Evolutionary conservation across 306 rosid genomes (phyloP).

Genomic region (Cicer chorassanicum): DNA sequence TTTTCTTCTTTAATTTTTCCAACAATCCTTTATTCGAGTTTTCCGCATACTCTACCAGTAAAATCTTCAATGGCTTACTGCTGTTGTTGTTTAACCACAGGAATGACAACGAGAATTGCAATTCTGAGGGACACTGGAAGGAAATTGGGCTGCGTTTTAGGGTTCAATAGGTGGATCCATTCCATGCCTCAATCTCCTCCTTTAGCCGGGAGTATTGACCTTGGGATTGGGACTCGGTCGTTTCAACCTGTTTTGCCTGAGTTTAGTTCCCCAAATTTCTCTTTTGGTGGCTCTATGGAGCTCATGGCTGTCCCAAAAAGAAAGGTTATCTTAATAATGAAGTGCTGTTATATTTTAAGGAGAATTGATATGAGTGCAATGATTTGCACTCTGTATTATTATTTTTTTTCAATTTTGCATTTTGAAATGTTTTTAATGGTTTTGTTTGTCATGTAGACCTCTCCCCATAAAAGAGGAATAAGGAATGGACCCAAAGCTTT

Average conservation of each 20-base stretch:
- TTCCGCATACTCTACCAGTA: no score
- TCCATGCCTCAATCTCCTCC: constrained; percentile 56
- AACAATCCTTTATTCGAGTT: no score
- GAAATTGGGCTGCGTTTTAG: constrained; percentile 45
- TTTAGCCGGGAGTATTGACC: constrained; percentile 48
- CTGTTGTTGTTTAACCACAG: constrained; percentile 25
- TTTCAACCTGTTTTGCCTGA: constrained; percentile 61
- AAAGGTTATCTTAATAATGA: constrained; percentile 50
- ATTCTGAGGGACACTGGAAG: constrained; percentile 45
- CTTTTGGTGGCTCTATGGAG: constrained; percentile 73
- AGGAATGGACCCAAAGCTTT: constrained; percentile 87
- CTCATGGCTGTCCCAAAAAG: constrained; percentile 89
- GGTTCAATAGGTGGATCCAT: constrained; percentile 53
- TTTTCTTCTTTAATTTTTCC: background rate
- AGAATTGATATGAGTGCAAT: constrained; percentile 1
- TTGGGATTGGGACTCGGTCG: constrained; percentile 37
- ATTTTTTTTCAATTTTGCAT: background rate
- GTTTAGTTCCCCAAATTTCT: constrained; percentile 57
- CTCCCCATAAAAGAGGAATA: constrained; percentile 69
- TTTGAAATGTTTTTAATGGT: background rate
- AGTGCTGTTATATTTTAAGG: background rate
- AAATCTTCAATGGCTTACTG: background rate
- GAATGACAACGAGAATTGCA: constrained; percentile 58
- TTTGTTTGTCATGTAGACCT: constrained; percentile 49
- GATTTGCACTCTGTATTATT: constrained; percentile 13